These are phyloP conservation scores for Ganoderma leucocontextum DNA, from an alignment of 1,284 basidiomycete species.

Conservation along the genomic window DNA sequence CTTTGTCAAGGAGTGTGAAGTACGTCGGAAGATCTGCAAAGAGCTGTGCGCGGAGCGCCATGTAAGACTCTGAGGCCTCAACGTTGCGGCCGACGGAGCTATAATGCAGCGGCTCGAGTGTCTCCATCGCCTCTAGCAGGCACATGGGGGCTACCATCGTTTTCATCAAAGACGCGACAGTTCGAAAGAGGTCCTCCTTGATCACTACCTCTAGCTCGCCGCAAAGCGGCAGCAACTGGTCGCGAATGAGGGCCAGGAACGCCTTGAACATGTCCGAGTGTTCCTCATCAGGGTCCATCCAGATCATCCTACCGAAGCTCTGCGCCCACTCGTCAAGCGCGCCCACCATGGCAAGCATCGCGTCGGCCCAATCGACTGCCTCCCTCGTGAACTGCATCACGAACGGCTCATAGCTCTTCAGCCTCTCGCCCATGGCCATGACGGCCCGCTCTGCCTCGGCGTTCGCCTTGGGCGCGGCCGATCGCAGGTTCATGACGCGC, in stretches of 20 bases:
- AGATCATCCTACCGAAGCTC: constrained; percentile 72
- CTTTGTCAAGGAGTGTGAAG: constrained; percentile 62
- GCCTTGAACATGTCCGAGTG: constrained; percentile 75
- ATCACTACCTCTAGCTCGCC: constrained; percentile 55
- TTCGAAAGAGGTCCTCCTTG: constrained; percentile 59
- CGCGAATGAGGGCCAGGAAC: constrained; percentile 64
- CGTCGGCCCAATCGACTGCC: constrained; percentile 67
- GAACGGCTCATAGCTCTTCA: constrained; percentile 56
- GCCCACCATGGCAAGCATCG: constrained; percentile 52
- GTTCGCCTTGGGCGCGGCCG: constrained; percentile 42
- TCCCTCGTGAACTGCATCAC: constrained; percentile 66
- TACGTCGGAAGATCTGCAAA: constrained; percentile 72
- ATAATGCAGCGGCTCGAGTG: constrained; percentile 72
- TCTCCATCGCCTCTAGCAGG: constrained; percentile 72
- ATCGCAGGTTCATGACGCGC: constrained; percentile 63
- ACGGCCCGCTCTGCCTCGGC: constrained; percentile 62
- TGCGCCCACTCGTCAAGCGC: constrained; percentile 67
- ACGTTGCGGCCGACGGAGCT: constrained; percentile 70
- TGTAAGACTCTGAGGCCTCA: constrained; percentile 76
- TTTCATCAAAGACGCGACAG: constrained; percentile 61
- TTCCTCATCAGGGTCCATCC: constrained; percentile 57
- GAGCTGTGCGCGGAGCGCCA: constrained; percentile 76
- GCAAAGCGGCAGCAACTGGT: constrained; percentile 60
- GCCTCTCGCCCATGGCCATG: constrained; percentile 59
- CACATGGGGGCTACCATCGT: constrained; percentile 68